Conservation (phyloP, 2,329 filamentous ascomycete species). For the Claviceps sp. region DNA sequence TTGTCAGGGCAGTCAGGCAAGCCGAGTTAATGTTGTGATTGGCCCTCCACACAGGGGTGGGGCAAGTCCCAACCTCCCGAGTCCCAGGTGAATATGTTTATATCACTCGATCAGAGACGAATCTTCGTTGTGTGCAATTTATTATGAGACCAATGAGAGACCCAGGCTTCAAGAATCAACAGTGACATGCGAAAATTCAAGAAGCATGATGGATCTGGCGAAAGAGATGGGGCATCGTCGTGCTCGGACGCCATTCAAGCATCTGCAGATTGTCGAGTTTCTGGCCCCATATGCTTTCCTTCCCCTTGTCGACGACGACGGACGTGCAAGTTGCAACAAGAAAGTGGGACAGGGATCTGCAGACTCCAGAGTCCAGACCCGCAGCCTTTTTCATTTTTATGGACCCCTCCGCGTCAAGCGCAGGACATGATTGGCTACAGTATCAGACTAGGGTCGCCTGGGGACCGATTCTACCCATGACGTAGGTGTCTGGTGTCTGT, state of each 20-base stretch:
- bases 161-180: too few species aligned
- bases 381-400: not conserved
- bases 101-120: too few species aligned
- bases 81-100: too few species aligned
- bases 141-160: too few species aligned
- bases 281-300: not conserved
- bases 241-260: not conserved
- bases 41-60: too few species aligned
- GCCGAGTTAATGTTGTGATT: too few species aligned
- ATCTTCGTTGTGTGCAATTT: too few species aligned
- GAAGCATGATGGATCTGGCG: too few species aligned
- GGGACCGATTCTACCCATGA: not conserved
- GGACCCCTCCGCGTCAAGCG: not conserved
- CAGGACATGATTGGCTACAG: constrained; percentile 1
- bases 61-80: too few species aligned
- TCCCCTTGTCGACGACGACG: not conserved
- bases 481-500: constrained; percentile 1
- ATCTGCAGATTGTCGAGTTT: not conserved
- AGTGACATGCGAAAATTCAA: too few species aligned
- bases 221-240: not conserved
- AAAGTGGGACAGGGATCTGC: not conserved
- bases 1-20: too few species aligned
- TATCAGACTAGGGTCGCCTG: not conserved
- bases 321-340: too few species aligned
- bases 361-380: not conserved